These are phyloP conservation scores for Starmerella powellii DNA, from an alignment of 805 yeast genomes.

Conservation along the genomic window DNA sequence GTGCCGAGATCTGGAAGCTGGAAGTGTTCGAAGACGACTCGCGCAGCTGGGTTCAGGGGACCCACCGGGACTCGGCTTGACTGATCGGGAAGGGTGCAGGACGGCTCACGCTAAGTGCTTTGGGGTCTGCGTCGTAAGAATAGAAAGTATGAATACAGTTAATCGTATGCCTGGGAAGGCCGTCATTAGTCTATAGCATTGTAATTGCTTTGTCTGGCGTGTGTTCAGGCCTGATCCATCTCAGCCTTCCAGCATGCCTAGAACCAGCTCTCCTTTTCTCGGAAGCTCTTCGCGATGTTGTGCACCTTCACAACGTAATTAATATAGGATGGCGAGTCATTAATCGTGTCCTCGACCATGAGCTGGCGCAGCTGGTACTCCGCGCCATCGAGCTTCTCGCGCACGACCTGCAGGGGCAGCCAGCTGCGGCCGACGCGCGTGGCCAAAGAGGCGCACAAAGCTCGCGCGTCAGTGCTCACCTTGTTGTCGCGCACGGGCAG, in stretches of 20 bases:
- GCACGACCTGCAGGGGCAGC: constrained; percentile 45
- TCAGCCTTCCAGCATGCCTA: no score
- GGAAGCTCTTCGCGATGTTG: constrained; percentile 31
- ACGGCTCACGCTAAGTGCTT: no score
- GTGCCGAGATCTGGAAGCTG: constrained; percentile 41
- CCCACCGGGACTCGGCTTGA: neutral
- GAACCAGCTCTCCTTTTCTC: constrained; percentile 20
- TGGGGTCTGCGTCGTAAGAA: no score
- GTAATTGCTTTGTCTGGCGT: no score
- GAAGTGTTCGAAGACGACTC: constrained; percentile 37
- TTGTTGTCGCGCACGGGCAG: constrained; percentile 62
- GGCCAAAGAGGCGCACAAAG: constrained; percentile 47
- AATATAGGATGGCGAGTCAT: constrained; percentile 35
- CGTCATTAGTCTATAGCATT: no score
- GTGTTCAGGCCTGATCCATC: no score
- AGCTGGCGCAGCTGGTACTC: constrained; percentile 45
- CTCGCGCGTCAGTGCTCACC: constrained; percentile 55
- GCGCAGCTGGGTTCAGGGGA: constrained; percentile 31
- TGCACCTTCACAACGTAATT: constrained; percentile 64
- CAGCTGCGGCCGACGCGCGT: constrained; percentile 31
- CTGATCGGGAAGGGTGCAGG: no score
- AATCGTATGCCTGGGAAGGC: no score
- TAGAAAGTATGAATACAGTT: no score
- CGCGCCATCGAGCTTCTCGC: constrained; percentile 53
- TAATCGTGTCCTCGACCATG: constrained; percentile 61